These are phyloP conservation scores for Bipolaris zeicola DNA, from an alignment of 2,329 filamentous ascomycete species.

Conservation along the genomic window DNA sequence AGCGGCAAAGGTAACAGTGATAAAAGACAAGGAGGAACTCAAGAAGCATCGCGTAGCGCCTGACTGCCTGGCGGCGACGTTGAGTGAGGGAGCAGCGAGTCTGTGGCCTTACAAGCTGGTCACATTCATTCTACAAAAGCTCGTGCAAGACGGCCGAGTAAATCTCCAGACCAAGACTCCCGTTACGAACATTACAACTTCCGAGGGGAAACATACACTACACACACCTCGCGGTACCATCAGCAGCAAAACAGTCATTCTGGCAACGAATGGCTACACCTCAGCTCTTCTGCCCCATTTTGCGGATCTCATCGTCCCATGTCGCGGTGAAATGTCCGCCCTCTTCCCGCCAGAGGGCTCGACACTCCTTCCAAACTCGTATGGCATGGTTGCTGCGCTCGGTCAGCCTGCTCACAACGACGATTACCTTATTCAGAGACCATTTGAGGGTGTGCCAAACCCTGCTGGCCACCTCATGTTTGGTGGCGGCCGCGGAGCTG, in stretches of 20 bases:
- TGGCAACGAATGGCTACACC: constrained; percentile 86
- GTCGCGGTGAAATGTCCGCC: constrained; percentile 73
- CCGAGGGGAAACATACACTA: constrained; percentile 60
- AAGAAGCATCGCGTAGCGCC: constrained; percentile 55
- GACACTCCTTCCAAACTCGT: constrained; percentile 61
- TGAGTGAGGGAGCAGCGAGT: constrained; percentile 68
- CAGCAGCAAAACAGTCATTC: constrained; percentile 66
- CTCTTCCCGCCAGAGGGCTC: constrained; percentile 61
- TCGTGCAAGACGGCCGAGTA: constrained; percentile 59
- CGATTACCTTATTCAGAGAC: constrained; percentile 76
- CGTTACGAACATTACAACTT: constrained; percentile 51
- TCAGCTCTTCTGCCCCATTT: constrained; percentile 74
- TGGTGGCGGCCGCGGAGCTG: constrained; percentile 68
- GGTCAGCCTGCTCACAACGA: constrained; percentile 59
- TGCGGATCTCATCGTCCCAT: constrained; percentile 74
- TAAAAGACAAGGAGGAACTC: constrained; percentile 54
- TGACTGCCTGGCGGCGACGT: constrained; percentile 65
- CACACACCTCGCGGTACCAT: constrained; percentile 73
- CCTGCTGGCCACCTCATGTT: constrained; percentile 67
- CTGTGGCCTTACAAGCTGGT: constrained; percentile 88
- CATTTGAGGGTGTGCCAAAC: constrained; percentile 51
- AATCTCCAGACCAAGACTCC: constrained; percentile 79
- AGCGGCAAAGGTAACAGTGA: constrained; percentile 49
- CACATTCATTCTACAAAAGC: constrained; percentile 68
- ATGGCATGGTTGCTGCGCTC: constrained; percentile 65